phyloP scores from a whole-genome alignment of 306 rosid species.

The Inga leiocalycina region DNA sequence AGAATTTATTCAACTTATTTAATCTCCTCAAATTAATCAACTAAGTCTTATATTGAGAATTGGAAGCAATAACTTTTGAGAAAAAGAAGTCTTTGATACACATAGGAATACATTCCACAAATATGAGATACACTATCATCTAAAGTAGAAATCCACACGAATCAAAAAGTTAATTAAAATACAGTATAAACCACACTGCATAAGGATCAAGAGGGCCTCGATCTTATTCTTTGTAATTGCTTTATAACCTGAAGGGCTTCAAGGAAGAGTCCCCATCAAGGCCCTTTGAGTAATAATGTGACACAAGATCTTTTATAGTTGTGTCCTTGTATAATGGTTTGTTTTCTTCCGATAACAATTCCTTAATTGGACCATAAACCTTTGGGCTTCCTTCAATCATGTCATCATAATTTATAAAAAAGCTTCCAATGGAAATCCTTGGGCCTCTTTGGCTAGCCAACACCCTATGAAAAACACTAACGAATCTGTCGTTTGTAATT shows the following conservation, averaged over 20 bases:
- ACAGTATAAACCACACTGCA: neutral
- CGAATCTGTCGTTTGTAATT: slow-evolving; percentile 40
- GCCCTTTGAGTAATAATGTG: slow-evolving; percentile 2
- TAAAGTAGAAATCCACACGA: no score
- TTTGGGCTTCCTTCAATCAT: slow-evolving; percentile 3
- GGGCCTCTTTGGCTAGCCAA: slow-evolving; percentile 35
- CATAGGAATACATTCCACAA: no score
- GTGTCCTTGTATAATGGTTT: slow-evolving; percentile 39
- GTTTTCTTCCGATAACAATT: slow-evolving; percentile 51
- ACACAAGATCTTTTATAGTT: neutral
- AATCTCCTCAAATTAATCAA: no score
- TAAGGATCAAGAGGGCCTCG: neutral
- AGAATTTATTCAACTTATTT: no score
- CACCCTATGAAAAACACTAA: slow-evolving; percentile 44
- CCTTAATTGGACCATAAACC: slow-evolving; percentile 60
- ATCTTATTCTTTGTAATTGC: neutral
- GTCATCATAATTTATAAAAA: slow-evolving; percentile 31
- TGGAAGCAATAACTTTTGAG: no score
- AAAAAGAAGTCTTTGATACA: no score
- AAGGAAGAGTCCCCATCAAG: slow-evolving; percentile 1
- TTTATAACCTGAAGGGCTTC: slow-evolving; percentile 3
- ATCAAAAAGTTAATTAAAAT: neutral
- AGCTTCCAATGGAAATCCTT: slow-evolving; percentile 45
- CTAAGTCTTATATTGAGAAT: no score
- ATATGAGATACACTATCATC: no score